A percentile compares a stretch with the other conserved stretches of the same genome.
Conservation (phyloP, 495 filamentous ascomycete species). For the Tricharina praecox region DNA sequence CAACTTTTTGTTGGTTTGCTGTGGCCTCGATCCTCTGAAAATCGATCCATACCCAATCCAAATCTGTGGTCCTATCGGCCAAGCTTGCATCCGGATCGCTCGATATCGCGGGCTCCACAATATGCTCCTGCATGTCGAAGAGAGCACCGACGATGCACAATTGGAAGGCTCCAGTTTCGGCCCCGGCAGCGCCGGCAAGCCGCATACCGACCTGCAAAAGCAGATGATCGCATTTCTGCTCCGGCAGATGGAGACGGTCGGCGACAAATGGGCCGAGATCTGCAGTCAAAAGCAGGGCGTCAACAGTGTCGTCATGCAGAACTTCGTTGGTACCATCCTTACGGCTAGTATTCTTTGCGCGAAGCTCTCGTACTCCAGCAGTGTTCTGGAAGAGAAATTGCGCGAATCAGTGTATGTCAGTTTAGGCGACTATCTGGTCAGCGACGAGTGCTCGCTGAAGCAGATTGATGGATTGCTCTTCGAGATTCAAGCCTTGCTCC, state of each 20-base stretch:
- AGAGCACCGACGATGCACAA: not conserved
- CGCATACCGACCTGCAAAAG: conserved; percentile 29
- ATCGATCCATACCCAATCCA: conserved; percentile 9
- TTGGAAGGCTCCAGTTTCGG: not conserved
- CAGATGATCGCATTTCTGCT: conserved; percentile 33
- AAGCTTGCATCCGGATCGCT: conserved; percentile 29
- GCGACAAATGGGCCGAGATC: conserved; percentile 32
- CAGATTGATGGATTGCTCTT: conserved; percentile 21
- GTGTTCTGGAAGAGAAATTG: too few species aligned
- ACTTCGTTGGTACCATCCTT: conserved; percentile 32
- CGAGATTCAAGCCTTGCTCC: conserved; percentile 19
- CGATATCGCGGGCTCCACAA: conserved; percentile 21
- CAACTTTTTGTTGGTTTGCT: conserved; percentile 33
- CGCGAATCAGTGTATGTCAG: too few species aligned
- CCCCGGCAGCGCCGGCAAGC: not conserved
- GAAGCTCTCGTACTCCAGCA: conserved; percentile 28
- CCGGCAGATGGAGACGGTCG: conserved; percentile 31
- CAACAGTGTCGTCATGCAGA: conserved; percentile 33
- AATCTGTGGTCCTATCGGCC: conserved; percentile 20
- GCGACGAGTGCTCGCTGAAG: conserved; percentile 16
- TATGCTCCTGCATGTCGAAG: conserved; percentile 14
- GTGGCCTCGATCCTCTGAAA: conserved; percentile 13
- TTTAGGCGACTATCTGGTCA: conserved; percentile 14
- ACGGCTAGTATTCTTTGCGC: conserved; percentile 28
- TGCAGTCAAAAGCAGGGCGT: conserved; percentile 32